Evolutionary conservation across 2,329 filamentous ascomycete species (phyloP), one percentile per base, ranked within the genome.

Genomic region (Cladobotryum mycophilum): DNA sequence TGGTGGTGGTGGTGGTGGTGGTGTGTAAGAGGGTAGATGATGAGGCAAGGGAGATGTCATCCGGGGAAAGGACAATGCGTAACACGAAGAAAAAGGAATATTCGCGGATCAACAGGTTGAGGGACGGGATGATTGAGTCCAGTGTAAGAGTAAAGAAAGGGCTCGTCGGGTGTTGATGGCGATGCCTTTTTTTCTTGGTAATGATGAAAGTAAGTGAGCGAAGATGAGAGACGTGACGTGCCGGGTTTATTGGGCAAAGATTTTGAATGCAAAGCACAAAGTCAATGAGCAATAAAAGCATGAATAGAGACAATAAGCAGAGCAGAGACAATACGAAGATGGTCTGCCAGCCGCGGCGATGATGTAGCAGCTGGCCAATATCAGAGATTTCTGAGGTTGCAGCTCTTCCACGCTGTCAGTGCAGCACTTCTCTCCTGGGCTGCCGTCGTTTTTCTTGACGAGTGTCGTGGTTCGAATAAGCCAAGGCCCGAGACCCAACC

Each of bases 381-480:
- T 57, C 58, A 60, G 54, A 60, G 54, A 55, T 52, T 55, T 56
- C 48, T 38, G 43, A 35, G 30, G 41, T 30, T 30, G 50, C 50
- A 17, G 46, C 44, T 49, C 41, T 52, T 54, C 50, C 49, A 54
- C 47, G 44, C 46, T 51, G 53, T 49, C 46, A 53, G 51, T 45
- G 51, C 43, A 41, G 46, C 53, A 38, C 14, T 57, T 55, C 57
- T 63, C 65, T 65, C 62, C 62, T 64, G 62, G 61, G 25, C 57
- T 37, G 34, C 44, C 56, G 51, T 66, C 58, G 64, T 60, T 67
- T 67, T 68, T 67, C 62, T 67, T 60, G 57, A 67, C 25, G 25
- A 30, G 61, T 67, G 66, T 68, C 65, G 65, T 68, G 65, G 66
- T 67, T 64, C 63, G 66, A 68, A 68, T 67, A 68, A 67, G 66